Evolutionary conservation across 2,329 filamentous ascomycete genomes (phyloP), one percentile per base, ranked within the genome.

Genomic region (Penicillium sp.): DNA sequence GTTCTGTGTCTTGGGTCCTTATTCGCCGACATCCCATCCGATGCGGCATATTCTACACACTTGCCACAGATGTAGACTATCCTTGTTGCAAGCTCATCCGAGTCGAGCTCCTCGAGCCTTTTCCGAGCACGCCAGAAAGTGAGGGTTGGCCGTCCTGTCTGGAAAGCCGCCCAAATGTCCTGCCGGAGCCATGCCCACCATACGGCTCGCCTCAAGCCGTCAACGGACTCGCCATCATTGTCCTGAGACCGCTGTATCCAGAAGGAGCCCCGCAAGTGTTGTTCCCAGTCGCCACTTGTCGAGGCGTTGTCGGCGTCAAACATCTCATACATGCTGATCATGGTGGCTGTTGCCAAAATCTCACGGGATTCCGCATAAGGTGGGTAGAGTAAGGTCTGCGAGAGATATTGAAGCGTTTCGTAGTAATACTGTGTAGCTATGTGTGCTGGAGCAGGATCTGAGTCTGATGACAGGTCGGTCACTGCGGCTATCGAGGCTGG

Each of bases 161-260:
- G 78, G 56, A 86, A 86, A 0, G 84, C 84, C 2, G 83, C 84
- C 84, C 84, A 87, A 0, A 86, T 78, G 63, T 88, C 85, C 65
- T 88, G 85, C 10, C 83, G 76, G 3, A 87, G 72, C 85, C 85
- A 88, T 0, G 82, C 80, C 85, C 85, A 88, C 85, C 85, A 87
- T 0, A 84, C 82, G 0, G 84, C 81, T 61, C 82, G 79, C 42
- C 81, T 76, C 0, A 87, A 74, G 0, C 83, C 82, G 0, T 50
- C 54, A 31, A 80, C 79, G 0, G 80, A 81, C 51, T 83, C 83
- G 2, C 84, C 85, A 53, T 87, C 80, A 51, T 85, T 84, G 50
- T 84, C 78, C 48, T 85, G 83, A 0, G 81, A 84, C 15, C 84
- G 74, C 57, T 86, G 81, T 17, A 87, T 87, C 82, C 84, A 86